Evolutionary conservation across 371 early-diverging fungal species (phyloP).

Genomic region (Lichtheimia ornata): DNA sequence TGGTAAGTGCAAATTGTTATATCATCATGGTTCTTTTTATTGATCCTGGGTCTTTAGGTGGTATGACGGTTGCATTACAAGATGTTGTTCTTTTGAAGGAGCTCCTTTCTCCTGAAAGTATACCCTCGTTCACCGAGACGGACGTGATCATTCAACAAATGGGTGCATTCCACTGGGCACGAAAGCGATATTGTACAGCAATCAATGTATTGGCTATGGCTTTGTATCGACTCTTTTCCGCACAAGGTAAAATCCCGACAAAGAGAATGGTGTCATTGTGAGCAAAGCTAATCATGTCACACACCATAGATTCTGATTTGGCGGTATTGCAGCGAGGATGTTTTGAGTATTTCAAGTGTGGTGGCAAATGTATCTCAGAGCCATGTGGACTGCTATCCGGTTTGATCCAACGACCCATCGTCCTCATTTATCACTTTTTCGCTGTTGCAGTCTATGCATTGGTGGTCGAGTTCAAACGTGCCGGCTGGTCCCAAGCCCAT

Average conservation of each 20-base stretch:
- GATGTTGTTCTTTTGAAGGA: slow-evolving; percentile 77
- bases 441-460: slow-evolving; percentile 78
- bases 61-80: slow-evolving; percentile 94
- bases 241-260: slow-evolving; percentile 13
- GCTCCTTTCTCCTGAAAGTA: slow-evolving; percentile 49
- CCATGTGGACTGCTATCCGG: slow-evolving; percentile 89
- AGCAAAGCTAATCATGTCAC: neutral
- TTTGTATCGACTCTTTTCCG: slow-evolving; percentile 86
- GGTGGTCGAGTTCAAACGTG: slow-evolving; percentile 45
- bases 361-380: slow-evolving; percentile 75
- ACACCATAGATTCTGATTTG: slow-evolving; percentile 36
- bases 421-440: slow-evolving; percentile 82
- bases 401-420: slow-evolving; percentile 61
- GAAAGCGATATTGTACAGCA: slow-evolving; percentile 74
- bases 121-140: slow-evolving; percentile 55
- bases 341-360: slow-evolving; percentile 85
- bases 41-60: slow-evolving; percentile 44
- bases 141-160: slow-evolving; percentile 60
- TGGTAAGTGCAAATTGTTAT: slow-evolving; percentile 31
- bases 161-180: slow-evolving; percentile 72
- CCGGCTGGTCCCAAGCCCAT: slow-evolving; percentile 34
- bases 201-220: slow-evolving; percentile 93
- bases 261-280: no score
- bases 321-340: slow-evolving; percentile 80
- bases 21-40: neutral